Conservation (phyloP, 106 monocot species). For the Allium sativum region DNA sequence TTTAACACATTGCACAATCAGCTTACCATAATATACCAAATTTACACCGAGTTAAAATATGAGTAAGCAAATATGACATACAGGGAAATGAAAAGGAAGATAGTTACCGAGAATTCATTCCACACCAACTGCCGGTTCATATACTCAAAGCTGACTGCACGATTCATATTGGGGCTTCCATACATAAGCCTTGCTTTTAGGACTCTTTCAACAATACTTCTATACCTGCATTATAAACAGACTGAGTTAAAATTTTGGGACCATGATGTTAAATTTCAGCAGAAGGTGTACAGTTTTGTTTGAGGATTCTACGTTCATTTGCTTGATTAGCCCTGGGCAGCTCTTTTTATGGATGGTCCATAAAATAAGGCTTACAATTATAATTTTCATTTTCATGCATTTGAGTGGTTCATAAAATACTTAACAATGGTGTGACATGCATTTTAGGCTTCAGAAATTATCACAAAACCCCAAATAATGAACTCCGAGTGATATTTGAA, state of each 20-base stretch:
- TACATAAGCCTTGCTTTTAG: conserved; percentile 91
- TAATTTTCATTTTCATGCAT: too few relatives aligned
- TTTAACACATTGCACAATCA: too few relatives aligned
- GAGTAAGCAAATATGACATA: background rate
- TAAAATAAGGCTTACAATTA: too few relatives aligned
- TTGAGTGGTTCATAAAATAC: too few relatives aligned
- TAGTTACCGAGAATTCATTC: conserved; percentile 97
- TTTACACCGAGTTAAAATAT: background rate
- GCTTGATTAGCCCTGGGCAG: too few relatives aligned
- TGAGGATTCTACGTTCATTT: too few relatives aligned
- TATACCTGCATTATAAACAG: conserved; percentile 55
- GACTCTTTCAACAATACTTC: conserved; percentile 85
- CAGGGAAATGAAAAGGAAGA: conserved; percentile 4
- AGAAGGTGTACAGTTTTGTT: background rate
- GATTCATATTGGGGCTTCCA: conserved; percentile 98
- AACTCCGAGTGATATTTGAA: too few relatives aligned
- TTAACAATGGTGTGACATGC: too few relatives aligned
- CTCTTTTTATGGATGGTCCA: too few relatives aligned
- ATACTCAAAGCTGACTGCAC: conserved; percentile 97
- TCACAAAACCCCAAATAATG: too few relatives aligned
- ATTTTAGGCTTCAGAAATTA: too few relatives aligned
- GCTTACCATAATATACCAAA: too few relatives aligned
- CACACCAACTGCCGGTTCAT: conserved; percentile 99
- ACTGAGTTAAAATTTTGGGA: background rate
- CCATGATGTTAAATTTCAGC: background rate